Evolutionary conservation across 306 rosid species (phyloP), one percentile per base, ranked within the genome.

Genomic region (Ammopiptanthus mongolicus): DNA sequence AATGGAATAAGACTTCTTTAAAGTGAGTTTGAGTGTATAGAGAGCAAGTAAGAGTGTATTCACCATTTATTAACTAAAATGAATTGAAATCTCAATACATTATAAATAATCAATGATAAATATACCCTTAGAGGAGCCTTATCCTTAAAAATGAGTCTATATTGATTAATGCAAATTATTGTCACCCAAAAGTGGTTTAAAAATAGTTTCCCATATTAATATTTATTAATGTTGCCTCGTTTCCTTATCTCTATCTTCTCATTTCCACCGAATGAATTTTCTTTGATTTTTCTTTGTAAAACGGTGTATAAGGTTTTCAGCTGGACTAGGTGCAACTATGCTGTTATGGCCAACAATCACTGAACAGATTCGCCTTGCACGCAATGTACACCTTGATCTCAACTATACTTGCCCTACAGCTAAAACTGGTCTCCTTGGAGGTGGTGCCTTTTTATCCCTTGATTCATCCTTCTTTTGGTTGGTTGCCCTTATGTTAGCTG

Each of bases 391-490:
- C 25, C 9, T 2, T 33, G 66, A 83, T 56, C 33, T 57, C 21
- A 9, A 9, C 23, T 83, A 83, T 44, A n/a, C 59, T 11, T 83
- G 84, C 63, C 81, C 81, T 19, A 83, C 84, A 1, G 81, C 87
- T 37, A 83, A 79, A 59, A 91, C 97, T 0, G 96, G 97, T 57
- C 91, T 93, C 52, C 83, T 94, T 18, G 97, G 98, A 4, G 97
- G 97, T 0, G 97, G 98, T 33, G 98, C 97, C 34, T 94, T 94
- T 50, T 79, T 89, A 41, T 89, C 97, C 52, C 94, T 94, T 5
- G 97, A 94, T 80, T 80, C 99, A n/a, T 68, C 88, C 42, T 97
- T 92, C 66, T 78, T 90, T 74, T 95, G 99, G 99, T 71, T 94
- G 94, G 85, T 94, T 42, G 89, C 98, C 3, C 94, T 94, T 2